Evolutionary conservation across 345 rosid genomes (phyloP), one percentile per base, ranked within the genome.

Genomic region (Eucalyptus globulus): DNA sequence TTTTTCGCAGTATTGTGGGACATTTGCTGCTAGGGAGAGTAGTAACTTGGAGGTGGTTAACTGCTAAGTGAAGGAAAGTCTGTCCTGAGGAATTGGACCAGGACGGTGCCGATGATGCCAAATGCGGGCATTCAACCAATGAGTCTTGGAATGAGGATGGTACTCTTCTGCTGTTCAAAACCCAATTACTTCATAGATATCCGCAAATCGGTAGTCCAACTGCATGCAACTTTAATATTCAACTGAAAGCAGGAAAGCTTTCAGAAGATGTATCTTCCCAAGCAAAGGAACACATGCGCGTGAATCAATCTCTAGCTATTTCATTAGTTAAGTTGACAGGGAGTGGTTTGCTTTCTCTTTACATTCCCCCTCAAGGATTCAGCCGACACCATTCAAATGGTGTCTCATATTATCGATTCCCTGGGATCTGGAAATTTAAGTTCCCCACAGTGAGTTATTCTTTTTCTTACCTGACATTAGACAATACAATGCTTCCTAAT

Each of bases 271-370:
- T 88, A 49, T 65, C 50, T 27, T 87, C 92, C 31, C 49, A 58
- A 89, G 88, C 88, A 72, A 89, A 92, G 86, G 90, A 85, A 44
- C 92, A 88, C 91, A 51, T 50, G 2, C 43, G 45, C 31, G 90
- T 45, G 86, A 93, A 92, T 80, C 91, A 29, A 11, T 90, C 89
- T 88, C 90, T 89, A 92, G 90, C 72, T 90, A 95, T 97, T 91
- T 96, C 99, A 67, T 90, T 97, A 86, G 99, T 96, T 88, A 95
- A 97, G 96, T 91, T 97, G 90, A 94, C 94, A 67, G 94, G 93
- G 83, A 95, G 99, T 91, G 99, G 99, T 69, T 90, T 96, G 95
- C 93, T n/a, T 97, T 92, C 95, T 97, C 49, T 91, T 97, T 87
- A 94, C 94, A 87, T 93, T 95, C 90, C 94, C 93, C 31, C 85